Evolutionary conservation across 1,139 yeast genomes (phyloP).

Genomic region (Protomyces inouyei): DNA sequence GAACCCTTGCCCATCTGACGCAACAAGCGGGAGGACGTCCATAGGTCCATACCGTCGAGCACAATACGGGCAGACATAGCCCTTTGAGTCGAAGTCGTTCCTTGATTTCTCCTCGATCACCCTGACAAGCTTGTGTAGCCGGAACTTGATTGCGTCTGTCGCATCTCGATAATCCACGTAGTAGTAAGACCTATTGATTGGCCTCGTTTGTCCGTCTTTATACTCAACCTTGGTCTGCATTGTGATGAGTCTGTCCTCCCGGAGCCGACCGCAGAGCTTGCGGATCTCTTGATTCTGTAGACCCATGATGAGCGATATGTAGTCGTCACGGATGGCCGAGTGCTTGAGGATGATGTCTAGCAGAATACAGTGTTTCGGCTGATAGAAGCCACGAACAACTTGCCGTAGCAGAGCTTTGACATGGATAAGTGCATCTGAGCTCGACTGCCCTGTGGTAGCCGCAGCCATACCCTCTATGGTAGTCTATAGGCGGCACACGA

Average conservation of each 20-base stretch:
- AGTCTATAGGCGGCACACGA: no score
- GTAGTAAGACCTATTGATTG: constrained; percentile 71
- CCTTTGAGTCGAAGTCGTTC: constrained; percentile 81
- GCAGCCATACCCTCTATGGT: background rate
- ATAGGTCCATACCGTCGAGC: constrained; percentile 72
- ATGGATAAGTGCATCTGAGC: constrained; percentile 37
- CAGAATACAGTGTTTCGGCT: constrained; percentile 74
- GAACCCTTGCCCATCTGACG: constrained; percentile 75
- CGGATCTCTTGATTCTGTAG: constrained; percentile 67
- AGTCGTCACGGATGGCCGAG: constrained; percentile 48
- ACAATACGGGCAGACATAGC: constrained; percentile 86
- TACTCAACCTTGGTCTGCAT: constrained; percentile 46
- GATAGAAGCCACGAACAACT: constrained; percentile 83
- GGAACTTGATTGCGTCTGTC: constrained; percentile 94
- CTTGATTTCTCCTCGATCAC: constrained; percentile 73
- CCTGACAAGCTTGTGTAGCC: constrained; percentile 80
- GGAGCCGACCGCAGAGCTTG: constrained; percentile 69
- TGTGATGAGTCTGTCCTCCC: constrained; percentile 66
- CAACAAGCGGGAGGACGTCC: constrained; percentile 77
- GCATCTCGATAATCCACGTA: constrained; percentile 89
- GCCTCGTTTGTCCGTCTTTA: constrained; percentile 72
- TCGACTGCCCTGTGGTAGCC: background rate
- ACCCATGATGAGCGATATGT: constrained; percentile 18
- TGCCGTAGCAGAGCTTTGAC: constrained; percentile 46
- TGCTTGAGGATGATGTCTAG: constrained; percentile 87